Conservation (phyloP, 73 alveolate genomes). For the Paramecium caudatum region DNA sequence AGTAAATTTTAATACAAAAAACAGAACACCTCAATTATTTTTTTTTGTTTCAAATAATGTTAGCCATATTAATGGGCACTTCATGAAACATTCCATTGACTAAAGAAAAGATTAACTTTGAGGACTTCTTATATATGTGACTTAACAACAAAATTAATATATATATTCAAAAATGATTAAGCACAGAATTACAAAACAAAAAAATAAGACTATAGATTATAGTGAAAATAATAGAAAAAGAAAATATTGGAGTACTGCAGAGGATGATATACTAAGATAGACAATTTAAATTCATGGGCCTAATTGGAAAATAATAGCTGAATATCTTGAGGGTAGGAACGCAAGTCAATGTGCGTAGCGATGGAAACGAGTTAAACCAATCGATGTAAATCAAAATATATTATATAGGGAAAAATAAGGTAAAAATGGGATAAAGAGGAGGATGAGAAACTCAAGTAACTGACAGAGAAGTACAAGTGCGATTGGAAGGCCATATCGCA, state of each 20-base stretch:
- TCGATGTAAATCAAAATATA: neutral
- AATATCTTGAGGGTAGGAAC: conserved; percentile 61
- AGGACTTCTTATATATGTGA: too few species aligned
- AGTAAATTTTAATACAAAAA: too few species aligned
- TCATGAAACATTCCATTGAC: too few species aligned
- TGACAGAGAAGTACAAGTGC: conserved; percentile 41
- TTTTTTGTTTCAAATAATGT: too few species aligned
- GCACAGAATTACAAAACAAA: neutral
- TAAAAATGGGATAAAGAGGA: conserved; percentile 73
- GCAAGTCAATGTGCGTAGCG: conserved; percentile 73
- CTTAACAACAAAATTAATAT: conserved; percentile 33
- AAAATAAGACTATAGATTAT: neutral
- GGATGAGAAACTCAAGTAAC: conserved; percentile 63
- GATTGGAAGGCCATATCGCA: conserved; percentile 70
- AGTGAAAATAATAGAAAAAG: neutral
- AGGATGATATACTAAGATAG: conserved; percentile 29
- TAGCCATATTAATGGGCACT: too few species aligned
- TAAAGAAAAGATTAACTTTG: too few species aligned
- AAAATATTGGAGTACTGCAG: conserved; percentile 36
- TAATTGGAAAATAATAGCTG: conserved; percentile 68
- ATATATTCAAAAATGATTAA: neutral
- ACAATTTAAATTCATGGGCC: conserved; percentile 17
- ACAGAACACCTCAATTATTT: too few species aligned
- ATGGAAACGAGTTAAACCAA: conserved; percentile 69
- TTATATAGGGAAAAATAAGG: neutral